A percentile compares a stretch with the other conserved stretches of the same genome.
These are phyloP conservation scores for Lipomyces japonicus DNA, from an alignment of 805 yeast species.

Conservation along the genomic window DNA sequence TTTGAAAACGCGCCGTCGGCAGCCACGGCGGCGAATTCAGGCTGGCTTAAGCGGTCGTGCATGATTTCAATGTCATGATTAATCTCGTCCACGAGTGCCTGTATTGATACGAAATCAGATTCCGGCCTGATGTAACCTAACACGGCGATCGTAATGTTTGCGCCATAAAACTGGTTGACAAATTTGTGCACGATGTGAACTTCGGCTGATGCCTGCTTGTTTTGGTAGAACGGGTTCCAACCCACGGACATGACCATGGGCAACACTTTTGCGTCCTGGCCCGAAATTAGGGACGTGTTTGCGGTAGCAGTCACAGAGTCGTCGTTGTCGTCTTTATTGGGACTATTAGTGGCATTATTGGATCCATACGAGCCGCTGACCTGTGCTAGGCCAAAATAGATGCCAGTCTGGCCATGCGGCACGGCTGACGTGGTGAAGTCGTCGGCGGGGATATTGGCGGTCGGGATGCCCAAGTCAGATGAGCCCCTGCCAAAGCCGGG, in stretches of 20 bases:
- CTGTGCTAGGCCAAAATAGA: constrained; percentile 78
- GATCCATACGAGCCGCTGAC: constrained; percentile 33
- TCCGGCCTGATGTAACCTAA: constrained; percentile 93
- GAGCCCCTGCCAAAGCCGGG: constrained; percentile 97
- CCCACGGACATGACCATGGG: constrained; percentile 97
- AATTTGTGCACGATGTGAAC: constrained; percentile 80
- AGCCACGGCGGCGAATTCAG: constrained; percentile 45
- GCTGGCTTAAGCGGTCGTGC: constrained; percentile 42
- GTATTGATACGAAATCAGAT: constrained; percentile 71
- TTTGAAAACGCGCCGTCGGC: constrained; percentile 29
- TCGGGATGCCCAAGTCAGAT: constrained; percentile 87
- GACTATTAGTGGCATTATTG: background rate
- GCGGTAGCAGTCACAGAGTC: constrained; percentile 45
- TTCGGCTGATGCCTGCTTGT: constrained; percentile 74
- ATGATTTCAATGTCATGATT: constrained; percentile 74
- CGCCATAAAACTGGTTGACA: constrained; percentile 70
- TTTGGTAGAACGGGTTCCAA: constrained; percentile 87
- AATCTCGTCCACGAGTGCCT: constrained; percentile 82
- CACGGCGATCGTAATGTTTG: constrained; percentile 60
- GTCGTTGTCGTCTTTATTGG: constrained; percentile 25
- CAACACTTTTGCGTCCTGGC: constrained; percentile 40
- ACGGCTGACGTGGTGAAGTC: constrained; percentile 51
- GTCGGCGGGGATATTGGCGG: constrained; percentile 39
- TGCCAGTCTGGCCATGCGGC: constrained; percentile 59
- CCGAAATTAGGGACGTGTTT: constrained; percentile 49